Evolutionary conservation across 768 basidiomycete genomes (phyloP), one percentile per base, ranked within the genome.

Genomic region (Pisolithus marmoratus): DNA sequence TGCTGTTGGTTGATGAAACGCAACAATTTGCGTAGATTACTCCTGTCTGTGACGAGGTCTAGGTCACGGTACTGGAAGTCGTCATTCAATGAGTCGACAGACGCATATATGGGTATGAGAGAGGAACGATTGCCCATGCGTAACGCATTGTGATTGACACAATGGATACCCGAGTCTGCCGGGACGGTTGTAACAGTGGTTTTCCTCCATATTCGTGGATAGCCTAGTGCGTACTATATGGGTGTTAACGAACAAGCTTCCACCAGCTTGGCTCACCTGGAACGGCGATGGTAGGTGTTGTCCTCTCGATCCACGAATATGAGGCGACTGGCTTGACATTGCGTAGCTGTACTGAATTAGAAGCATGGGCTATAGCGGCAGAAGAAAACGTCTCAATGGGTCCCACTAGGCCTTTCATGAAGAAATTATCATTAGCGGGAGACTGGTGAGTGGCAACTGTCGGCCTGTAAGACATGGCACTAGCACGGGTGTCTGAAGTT

Each of bases 1-100:
- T 17, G 11, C 8, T 19, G 48, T 14, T 49, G 22, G n/a, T 63
- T 58, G 14, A 64, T 49, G 82, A 81, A 85, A 23, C 81, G 72
- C 20, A 82, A 59, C 38, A 89, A 67, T 63, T 85, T 86, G 23
- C 85, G 75, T 17, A 88, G 67, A 23, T 72, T 73, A 58, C 87
- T 88, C 26, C 87, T 75, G 59, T 87, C 85, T 0, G 84, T 81
- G 54, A 88, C 69, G 19, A 67, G 49, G 40, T 80, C 68, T 17
- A 79, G 71, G 6, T 80, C 61, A 3, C 57, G 38, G 40, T 66
- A 61, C 12, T 54, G n/a, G 48, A 63, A 67, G 45, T 57, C 37
- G 26, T 56, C 54, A 53, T 69, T 54, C 58, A 67, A 22, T n/a
- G 58, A 67, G 58, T 84, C 81, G 22, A 82, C 78, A 2, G 86